Percentiles rank a stretch among this genome's conserved stretches.
Conservation (phyloP, 495 filamentous ascomycete genomes). For the Massariosphaeria phaeospora region DNA sequence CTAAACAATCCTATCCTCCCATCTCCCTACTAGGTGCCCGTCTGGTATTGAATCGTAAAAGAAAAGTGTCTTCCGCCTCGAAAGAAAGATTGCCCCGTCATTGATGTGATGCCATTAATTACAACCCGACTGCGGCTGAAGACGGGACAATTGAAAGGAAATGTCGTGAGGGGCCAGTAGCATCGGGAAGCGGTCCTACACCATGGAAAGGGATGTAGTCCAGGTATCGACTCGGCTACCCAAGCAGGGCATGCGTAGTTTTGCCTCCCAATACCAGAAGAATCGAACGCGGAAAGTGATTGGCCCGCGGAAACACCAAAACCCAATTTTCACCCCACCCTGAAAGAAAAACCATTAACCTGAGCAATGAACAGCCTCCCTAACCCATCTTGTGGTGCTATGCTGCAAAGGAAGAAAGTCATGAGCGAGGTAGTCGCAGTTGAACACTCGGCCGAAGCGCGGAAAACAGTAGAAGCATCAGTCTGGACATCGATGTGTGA, state of each 20-base stretch:
- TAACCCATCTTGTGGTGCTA: slow-evolving; percentile 17
- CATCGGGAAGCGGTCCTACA: neutral
- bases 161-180: slow-evolving; percentile 8
- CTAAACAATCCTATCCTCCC: slow-evolving; percentile 1
- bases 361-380: neutral
- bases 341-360: slow-evolving; percentile 25
- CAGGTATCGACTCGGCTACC: no score
- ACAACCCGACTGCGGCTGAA: slow-evolving; percentile 19
- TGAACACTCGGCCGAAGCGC: neutral
- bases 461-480: slow-evolving; percentile 1
- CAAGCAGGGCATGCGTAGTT: neutral
- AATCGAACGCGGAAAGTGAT: neutral
- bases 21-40: neutral
- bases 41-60: slow-evolving; percentile 19
- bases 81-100: slow-evolving; percentile 1
- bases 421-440: neutral
- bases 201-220: no score
- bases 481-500: slow-evolving; percentile 5
- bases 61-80: slow-evolving; percentile 7
- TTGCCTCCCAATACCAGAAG: no score
- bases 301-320: neutral
- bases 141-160: slow-evolving; percentile 2
- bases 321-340: neutral
- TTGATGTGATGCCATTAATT: slow-evolving; percentile 27
- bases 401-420: slow-evolving; percentile 15